Evolutionary conservation across 805 yeast species (phyloP), one percentile per base, ranked within the genome.

Genomic region (Candida succiphila): DNA sequence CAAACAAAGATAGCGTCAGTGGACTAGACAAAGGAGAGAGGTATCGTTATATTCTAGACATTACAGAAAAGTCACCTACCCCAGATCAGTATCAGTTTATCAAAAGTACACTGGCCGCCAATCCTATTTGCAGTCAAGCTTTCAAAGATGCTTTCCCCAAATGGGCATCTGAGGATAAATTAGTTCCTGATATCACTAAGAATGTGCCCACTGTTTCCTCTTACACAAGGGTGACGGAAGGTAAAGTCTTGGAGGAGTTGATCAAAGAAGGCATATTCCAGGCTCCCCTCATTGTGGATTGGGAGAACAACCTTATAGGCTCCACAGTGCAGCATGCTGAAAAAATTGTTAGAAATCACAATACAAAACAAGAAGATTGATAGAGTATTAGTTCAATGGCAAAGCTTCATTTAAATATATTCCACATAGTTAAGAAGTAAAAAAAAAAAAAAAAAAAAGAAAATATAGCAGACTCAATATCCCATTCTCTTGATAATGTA

Each of bases 401-500:
- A n/a, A n/a, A n/a, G n/a, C n/a, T n/a, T n/a, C n/a, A n/a, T n/a
- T n/a, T n/a, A 7, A 24, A 12, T 24, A 27, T 17, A 31, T 22
- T 21, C 7, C 23, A 8, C 10, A 10, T 21, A 21, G 10, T 21
- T 21, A 10, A 21, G 10, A 8, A 21, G 7, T 21, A 10, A 7
- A 14, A 17, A 19, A 26, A 33, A 18, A 27, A 29, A 29, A 29
- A 16, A 38, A 28, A 34, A 29, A 24, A 25, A 7, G 30, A 20
- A 31, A 25, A 31, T 12, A 13, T 13, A 21, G 16, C 17, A n/a
- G 16, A 29, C 26, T 44, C 51, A 71, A 28, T 67, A 62, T 1
- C 88, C 92, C 94, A 92, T 92, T 57, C 98, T 71, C 54, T 77
- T 78, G 30, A 88, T 76, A 30, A 92, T 94, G 54, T 92, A 92